Conservation (phyloP, 352 stramenopile species). For the Blastocystis sp. region DNA sequence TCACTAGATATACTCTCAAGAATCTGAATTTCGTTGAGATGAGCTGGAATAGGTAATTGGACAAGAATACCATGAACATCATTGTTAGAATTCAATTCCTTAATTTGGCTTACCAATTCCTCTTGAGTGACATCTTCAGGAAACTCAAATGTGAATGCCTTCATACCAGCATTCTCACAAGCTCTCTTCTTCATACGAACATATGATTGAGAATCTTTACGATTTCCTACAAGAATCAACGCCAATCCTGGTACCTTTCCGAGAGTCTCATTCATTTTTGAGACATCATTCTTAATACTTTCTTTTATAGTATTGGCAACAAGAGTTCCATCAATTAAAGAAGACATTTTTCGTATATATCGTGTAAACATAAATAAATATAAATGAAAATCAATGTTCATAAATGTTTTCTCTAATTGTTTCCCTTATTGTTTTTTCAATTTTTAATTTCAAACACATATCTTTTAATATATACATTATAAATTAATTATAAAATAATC, state of each 20-base stretch:
- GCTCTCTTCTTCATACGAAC: slow-evolving; percentile 96
- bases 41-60: slow-evolving; percentile 75
- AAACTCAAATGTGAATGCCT: slow-evolving; percentile 57
- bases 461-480: too few species aligned
- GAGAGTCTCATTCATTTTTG: slow-evolving; percentile 23
- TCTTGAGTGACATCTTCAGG: slow-evolving; percentile 48
- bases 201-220: slow-evolving; percentile 82
- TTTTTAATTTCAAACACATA: too few species aligned
- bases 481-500: too few species aligned
- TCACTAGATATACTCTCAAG: slow-evolving; percentile 67
- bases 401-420: too few species aligned
- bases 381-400: too few species aligned
- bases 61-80: slow-evolving; percentile 81
- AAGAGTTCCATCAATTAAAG: too few species aligned
- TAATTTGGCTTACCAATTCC: slow-evolving; percentile 52
- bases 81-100: slow-evolving; percentile 57
- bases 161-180: slow-evolving; percentile 71
- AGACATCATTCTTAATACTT: too few species aligned
- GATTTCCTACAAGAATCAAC: slow-evolving; percentile 78
- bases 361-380: too few species aligned
- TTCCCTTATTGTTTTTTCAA: too few species aligned
- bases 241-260: slow-evolving; percentile 68
- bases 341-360: too few species aligned
- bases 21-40: slow-evolving; percentile 72
- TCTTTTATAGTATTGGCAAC: too few species aligned